phyloP scores from a whole-genome alignment of 192 early-diverging fungal genomes.

The Rhizophagus sp. region DNA sequence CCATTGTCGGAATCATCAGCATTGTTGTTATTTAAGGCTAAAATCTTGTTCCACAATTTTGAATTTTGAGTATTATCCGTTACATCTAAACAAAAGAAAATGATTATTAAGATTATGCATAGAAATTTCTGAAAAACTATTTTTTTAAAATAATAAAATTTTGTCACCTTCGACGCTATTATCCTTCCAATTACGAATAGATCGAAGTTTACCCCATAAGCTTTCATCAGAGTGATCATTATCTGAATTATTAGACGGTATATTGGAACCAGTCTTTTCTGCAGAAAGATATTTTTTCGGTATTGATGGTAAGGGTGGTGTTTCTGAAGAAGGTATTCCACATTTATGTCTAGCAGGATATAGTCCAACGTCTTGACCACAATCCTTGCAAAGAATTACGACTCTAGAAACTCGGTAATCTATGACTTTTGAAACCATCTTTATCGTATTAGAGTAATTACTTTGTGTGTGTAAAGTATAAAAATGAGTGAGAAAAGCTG shows the following conservation, averaged over 20 bases:
- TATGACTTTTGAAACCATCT: neutral
- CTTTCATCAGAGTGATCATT: neutral
- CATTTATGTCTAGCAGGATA: slow-evolving; percentile 61
- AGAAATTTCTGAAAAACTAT: neutral
- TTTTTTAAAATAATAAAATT: neutral
- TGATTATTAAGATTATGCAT: neutral
- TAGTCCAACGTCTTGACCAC: slow-evolving; percentile 60
- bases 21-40: slow-evolving; percentile 3
- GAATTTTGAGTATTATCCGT: neutral
- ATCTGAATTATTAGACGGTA: neutral
- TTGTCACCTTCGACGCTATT: neutral
- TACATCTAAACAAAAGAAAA: neutral
- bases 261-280: neutral
- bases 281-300: slow-evolving; percentile 31
- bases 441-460: too few relatives aligned
- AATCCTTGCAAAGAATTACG: slow-evolving; percentile 61
- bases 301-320: slow-evolving; percentile 39
- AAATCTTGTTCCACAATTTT: slow-evolving; percentile 25
- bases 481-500: too few relatives aligned
- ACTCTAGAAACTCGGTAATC: slow-evolving; percentile 62
- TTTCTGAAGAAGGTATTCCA: slow-evolving; percentile 30
- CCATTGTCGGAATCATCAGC: slow-evolving; percentile 24
- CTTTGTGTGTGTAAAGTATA: too few relatives aligned
- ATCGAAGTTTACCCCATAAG: slow-evolving; percentile 25
- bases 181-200: slow-evolving; percentile 17